Percentiles rank a stretch among this genome's conserved stretches.
Conservation (phyloP, 352 stramenopile genomes). For the Phytophthora uliginosa region DNA sequence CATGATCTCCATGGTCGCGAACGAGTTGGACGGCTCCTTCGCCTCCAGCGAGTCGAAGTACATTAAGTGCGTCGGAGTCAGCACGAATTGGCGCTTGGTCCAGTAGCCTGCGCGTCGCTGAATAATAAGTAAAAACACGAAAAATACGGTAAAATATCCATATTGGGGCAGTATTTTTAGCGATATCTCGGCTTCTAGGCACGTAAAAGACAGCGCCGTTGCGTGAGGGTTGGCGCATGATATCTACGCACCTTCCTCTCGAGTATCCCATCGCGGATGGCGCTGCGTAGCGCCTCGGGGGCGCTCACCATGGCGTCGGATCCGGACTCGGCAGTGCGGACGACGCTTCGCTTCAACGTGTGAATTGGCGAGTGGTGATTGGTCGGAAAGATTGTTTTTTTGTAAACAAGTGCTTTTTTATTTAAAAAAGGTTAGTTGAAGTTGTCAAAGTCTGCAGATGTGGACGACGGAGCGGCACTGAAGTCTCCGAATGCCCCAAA, state of each 20-base stretch:
- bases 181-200: conserved; percentile 11
- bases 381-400: conserved; percentile 13
- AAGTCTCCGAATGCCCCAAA: conserved; percentile 38
- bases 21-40: conserved; percentile 44
- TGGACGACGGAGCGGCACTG: conserved; percentile 25
- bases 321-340: conserved; percentile 4
- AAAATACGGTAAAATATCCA: background rate
- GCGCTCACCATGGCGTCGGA: conserved; percentile 71
- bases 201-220: background rate
- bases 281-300: conserved; percentile 59
- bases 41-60: conserved; percentile 79
- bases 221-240: background rate
- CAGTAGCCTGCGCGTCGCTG: conserved; percentile 77
- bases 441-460: conserved; percentile 23
- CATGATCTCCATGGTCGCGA: conserved; percentile 78
- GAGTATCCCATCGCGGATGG: conserved; percentile 67
- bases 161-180: conserved; percentile 4
- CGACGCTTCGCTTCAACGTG: conserved; percentile 45
- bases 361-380: conserved; percentile 9
- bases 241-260: conserved; percentile 63
- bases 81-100: conserved; percentile 85
- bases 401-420: conserved; percentile 30
- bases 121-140: conserved; percentile 20
- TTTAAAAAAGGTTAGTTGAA: conserved; percentile 41
- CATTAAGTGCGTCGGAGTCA: conserved; percentile 71